Evolutionary conservation across 1,284 basidiomycete species (phyloP).

Genomic region (Phaffia rhodozyma): DNA sequence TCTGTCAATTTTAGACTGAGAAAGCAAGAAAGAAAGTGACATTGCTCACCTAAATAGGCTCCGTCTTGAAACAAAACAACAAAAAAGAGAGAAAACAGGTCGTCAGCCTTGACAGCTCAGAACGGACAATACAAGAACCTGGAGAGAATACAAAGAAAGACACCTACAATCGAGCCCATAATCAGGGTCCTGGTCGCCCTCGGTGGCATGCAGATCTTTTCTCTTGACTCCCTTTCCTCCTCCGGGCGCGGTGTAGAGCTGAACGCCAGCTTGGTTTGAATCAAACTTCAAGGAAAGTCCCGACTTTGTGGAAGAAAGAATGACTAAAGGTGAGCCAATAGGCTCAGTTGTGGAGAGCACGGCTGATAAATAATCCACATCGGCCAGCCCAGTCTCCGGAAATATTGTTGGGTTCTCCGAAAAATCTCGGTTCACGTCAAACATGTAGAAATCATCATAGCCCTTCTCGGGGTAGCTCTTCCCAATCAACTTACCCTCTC

Average conservation of each 20-base stretch:
- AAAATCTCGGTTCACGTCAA: not conserved
- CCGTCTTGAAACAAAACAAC: not conserved
- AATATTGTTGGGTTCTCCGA: not conserved
- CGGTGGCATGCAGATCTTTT: constrained; percentile 10
- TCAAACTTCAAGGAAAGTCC: constrained; percentile 10
- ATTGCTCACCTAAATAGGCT: not conserved
- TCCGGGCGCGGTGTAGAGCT: constrained; percentile 16
- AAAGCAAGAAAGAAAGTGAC: not conserved
- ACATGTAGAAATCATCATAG: constrained; percentile 18
- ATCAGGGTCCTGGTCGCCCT: not conserved
- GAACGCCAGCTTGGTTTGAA: constrained; percentile 16
- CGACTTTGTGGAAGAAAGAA: constrained; percentile 8
- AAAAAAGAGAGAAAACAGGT: too few relatives aligned
- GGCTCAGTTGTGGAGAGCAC: not conserved
- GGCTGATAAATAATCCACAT: not conserved
- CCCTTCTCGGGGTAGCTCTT: constrained; percentile 12
- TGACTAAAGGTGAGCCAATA: not conserved
- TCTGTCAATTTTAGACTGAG: not conserved
- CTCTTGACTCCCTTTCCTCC: not conserved
- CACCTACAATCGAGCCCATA: constrained; percentile 12
- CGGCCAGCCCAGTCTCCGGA: not conserved
- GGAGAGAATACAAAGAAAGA: not conserved
- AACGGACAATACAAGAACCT: not conserved
- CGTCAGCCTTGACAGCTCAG: too few relatives aligned
- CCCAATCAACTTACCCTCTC: constrained; percentile 8